Evolutionary conservation across 768 basidiomycete species (phyloP), one percentile per base, ranked within the genome.

Genomic region (Leucogyrophana mollusca): DNA sequence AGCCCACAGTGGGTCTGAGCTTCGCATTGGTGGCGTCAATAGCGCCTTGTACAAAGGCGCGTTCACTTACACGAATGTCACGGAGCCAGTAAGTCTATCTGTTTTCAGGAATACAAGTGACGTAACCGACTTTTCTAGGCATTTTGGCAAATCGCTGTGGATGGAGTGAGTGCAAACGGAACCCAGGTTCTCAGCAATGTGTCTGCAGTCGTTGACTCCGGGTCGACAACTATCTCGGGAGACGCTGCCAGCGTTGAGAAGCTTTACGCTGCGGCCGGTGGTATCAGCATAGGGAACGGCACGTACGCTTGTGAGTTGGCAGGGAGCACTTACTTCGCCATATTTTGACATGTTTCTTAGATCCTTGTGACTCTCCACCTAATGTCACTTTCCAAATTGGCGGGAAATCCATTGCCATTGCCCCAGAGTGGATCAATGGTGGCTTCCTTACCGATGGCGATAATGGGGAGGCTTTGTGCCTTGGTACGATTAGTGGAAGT

Each of bases 1-100:
- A n/a, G 57, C 73, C 10, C 34, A 56, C 8, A 47, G 53, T 9
- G 67, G 67, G 9, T 66, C 72, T 13, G 73, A 76, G 58, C 66
- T 82, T 14, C 72, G 66, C 55, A 53, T 82, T 35, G 79, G 79
- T 34, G 79, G 78, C 35, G 62, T 65, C 13, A 66, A 82, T 57
- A 47, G 41, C 4, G 48, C 55, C 9, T 61, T 70, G 40, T 78
- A 72, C 60, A 70, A 65, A 8, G 77, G 78, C 13, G 47, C 46
- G 9, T 65, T 80, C 60, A 68, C 67, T 9, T 68, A 65, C 23
- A 21, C 35, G 7, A 21, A 37, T 37, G 35, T 37, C n/a, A 37
- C 35, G 16, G 9, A 16, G 20, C 8, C n/a, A n/a, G 35, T 37
- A 16, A 37, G 35, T 37, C 27, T 27, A 9, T 11, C 9, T 43